A percentile compares a stretch with the other conserved stretches of the same genome.
These are phyloP conservation scores for Aurantiochytrium sp. DNA, from an alignment of 108 stramenopile species.

Conservation along the genomic window DNA sequence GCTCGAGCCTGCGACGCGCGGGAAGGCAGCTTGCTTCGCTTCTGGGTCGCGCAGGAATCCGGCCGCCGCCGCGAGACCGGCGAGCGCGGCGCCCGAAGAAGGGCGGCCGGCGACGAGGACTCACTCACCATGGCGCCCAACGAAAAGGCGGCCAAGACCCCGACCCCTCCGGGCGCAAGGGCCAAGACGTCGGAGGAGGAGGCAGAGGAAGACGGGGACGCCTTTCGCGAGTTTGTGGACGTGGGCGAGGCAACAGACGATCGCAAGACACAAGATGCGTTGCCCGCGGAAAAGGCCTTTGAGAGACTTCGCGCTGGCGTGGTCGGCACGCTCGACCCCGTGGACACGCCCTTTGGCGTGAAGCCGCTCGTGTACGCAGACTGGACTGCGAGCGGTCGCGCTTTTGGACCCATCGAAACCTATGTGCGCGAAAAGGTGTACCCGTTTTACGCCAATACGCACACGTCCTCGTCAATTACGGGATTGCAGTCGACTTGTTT, in stretches of 20 bases:
- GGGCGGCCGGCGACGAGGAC: too few species aligned
- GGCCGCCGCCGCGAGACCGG: too few species aligned
- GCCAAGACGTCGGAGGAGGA: neutral
- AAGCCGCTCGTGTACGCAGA: slow-evolving; percentile 11
- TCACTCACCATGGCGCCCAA: too few species aligned
- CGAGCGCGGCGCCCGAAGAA: too few species aligned
- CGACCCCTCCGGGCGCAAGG: neutral
- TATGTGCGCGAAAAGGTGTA: slow-evolving; percentile 10
- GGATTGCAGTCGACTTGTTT: slow-evolving; percentile 40
- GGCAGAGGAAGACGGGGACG: neutral
- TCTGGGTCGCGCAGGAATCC: too few species aligned
- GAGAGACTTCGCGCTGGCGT: neutral
- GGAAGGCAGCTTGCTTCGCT: too few species aligned
- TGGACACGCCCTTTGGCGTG: neutral
- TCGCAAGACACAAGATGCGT: neutral
- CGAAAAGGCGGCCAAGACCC: too few species aligned
- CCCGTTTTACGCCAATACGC: slow-evolving; percentile 48
- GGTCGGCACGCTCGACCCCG: neutral
- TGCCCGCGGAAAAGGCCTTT: neutral
- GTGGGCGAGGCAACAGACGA: neutral
- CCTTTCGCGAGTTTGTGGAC: neutral
- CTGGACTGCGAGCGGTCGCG: slow-evolving; percentile 19
- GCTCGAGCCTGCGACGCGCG: too few species aligned
- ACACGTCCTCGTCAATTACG: slow-evolving; percentile 29
- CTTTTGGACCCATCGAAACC: neutral